Percentiles rank a stretch among this genome's conserved stretches.
Evolutionary conservation across 176 grass and related monocot species (phyloP).

Genomic region (Eleusine indica): DNA sequence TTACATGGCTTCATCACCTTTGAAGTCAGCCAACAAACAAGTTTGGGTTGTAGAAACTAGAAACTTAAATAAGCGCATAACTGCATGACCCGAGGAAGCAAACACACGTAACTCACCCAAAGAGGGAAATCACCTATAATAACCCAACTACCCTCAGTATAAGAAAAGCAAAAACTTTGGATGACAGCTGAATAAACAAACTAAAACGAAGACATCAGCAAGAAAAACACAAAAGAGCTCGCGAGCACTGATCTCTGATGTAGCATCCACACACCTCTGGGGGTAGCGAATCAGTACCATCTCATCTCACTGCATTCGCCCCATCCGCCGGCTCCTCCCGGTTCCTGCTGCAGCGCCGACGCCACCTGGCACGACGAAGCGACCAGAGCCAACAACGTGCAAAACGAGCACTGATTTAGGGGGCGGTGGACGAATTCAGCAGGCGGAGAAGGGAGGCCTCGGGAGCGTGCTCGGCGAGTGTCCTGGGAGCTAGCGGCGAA

Average conservation of each 20-base stretch:
- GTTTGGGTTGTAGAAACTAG: not conserved
- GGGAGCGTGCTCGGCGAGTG: not conserved
- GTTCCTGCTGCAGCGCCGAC: not conserved
- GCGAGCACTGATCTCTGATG: slow-evolving; percentile 25
- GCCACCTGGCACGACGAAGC: not conserved
- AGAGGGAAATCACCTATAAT: not conserved
- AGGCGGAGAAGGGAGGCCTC: slow-evolving; percentile 4
- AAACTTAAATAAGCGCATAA: not conserved
- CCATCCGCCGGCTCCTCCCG: not conserved
- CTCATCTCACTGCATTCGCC: slow-evolving; percentile 41
- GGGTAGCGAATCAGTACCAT: slow-evolving; percentile 37
- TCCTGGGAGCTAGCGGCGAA: not conserved
- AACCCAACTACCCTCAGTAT: not conserved
- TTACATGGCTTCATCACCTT: not conserved
- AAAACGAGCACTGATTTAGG: not conserved
- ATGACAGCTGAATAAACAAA: slow-evolving; percentile 22
- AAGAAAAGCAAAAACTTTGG: not conserved
- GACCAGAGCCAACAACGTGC: not conserved
- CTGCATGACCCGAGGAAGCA: slow-evolving; percentile 1
- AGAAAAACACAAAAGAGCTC: not conserved
- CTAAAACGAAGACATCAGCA: not conserved
- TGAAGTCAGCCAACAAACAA: not conserved
- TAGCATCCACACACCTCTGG: slow-evolving; percentile 40
- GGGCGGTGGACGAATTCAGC: not conserved
- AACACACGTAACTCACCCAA: slow-evolving; percentile 9